phyloP scores from a whole-genome alignment of 2,329 filamentous ascomycete species.

The Metarhizium album region DNA sequence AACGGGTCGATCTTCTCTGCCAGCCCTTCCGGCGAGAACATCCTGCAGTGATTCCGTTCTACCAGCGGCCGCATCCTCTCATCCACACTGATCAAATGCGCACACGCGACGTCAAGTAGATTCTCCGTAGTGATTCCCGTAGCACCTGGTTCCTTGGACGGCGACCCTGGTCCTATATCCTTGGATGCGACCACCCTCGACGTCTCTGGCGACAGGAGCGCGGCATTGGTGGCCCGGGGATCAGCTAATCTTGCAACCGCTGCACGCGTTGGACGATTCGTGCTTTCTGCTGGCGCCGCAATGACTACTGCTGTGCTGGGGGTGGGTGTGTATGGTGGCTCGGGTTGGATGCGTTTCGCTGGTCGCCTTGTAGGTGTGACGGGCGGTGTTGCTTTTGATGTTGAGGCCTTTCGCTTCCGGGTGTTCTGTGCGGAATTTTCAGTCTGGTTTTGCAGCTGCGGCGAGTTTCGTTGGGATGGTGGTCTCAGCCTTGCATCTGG shows the following conservation, averaged over 20 bases:
- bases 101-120: slow-evolving; percentile 64
- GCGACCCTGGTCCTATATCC: slow-evolving; percentile 32
- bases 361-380: slow-evolving; percentile 23
- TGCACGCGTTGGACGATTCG: slow-evolving; percentile 27
- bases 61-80: slow-evolving; percentile 61
- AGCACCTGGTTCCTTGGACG: slow-evolving; percentile 28
- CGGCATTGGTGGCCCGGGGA: slow-evolving; percentile 56
- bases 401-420: slow-evolving; percentile 25
- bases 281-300: slow-evolving; percentile 18
- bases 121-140: slow-evolving; percentile 51
- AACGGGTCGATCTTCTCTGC: slow-evolving; percentile 84
- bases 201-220: slow-evolving; percentile 60
- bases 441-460: slow-evolving; percentile 7
- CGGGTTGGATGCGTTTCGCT: slow-evolving; percentile 11
- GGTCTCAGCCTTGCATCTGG: slow-evolving; percentile 9
- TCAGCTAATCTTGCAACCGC: slow-evolving; percentile 47
- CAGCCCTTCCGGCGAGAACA: slow-evolving; percentile 76
- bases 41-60: slow-evolving; percentile 60
- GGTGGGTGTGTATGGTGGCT: slow-evolving; percentile 35
- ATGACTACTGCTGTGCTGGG: slow-evolving; percentile 33
- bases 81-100: slow-evolving; percentile 64
- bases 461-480: slow-evolving; percentile 9
- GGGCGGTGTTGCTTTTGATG: slow-evolving; percentile 14
- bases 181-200: slow-evolving; percentile 49
- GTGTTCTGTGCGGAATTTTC: slow-evolving; percentile 9